Base-by-base conservation (phyloP, 2,329 filamentous ascomycete genomes). In the Arthrobotrys megalospora region DNA sequence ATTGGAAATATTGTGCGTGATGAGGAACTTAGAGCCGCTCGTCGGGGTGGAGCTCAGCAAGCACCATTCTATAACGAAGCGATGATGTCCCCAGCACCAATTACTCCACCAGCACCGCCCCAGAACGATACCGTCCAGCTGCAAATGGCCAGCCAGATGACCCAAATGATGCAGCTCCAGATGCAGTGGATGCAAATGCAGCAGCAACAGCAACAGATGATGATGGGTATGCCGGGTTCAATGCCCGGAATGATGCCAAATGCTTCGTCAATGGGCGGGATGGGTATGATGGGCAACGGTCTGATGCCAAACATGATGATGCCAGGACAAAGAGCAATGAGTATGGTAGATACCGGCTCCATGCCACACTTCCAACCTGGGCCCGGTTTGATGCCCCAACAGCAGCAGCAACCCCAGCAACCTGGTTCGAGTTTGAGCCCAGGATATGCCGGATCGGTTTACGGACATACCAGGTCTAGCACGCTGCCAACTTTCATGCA, bases 131-230 rank as follows among this genome's bases (percentile, higher is more conserved):
- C 92, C 83, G 90, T 91, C 32, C 92, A 95, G 81, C 88, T 94
- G 48, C 91, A 94, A 81, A 91, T 96, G 88, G 91, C 89, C 6
- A 91, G 93, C 82, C 92, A 94, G 82, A 94, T 95, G 92, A 88
- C 89, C 70, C 91, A 93, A 82, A 94, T 95, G 85, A 94, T 95
- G 92, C 91, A 94, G 83, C 93, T 96, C 91, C 93, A 97, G 83
- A 94, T 96, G 91, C 92, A 96, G 83, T 94, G 94, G 85, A 95
- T 96, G 91, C 83, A 83, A 77, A 83, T 83, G 71, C 81, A 82
- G 65, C 81, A 82, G 68, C 81, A 81, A 10, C 79, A 79, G 72
- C 81, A 53, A 69, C 81, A 80, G 19, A 80, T 80, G 45, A 80
- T 82, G 80, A 81, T 82, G 75, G 70, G 80, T 7, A 80, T 82